Evolutionary conservation across 1,284 basidiomycete genomes (phyloP).

Genomic region (Laetiporus sulphureus): DNA sequence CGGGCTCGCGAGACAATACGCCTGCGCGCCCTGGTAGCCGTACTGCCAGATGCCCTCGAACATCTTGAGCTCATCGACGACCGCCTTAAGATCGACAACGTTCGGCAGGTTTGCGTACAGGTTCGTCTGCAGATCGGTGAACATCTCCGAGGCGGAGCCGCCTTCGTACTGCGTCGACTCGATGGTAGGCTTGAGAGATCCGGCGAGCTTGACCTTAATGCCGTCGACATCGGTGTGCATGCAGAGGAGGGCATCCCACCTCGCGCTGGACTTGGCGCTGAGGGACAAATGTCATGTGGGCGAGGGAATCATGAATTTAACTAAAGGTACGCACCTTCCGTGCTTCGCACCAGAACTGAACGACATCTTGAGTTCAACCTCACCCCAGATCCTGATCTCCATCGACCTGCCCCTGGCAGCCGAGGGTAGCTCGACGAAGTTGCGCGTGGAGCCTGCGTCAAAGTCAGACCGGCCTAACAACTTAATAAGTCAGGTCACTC

Average conservation of each 20-base stretch:
- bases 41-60: constrained; percentile 26
- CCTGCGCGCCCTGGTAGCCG: constrained; percentile 18
- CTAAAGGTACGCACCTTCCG: constrained; percentile 15
- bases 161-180: constrained; percentile 6
- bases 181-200: constrained; percentile 9
- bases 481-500: constrained; percentile 4
- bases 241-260: constrained; percentile 16
- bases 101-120: constrained; percentile 17
- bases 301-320: not conserved
- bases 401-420: constrained; percentile 16
- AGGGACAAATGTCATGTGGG: not conserved
- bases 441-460: constrained; percentile 21
- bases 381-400: constrained; percentile 23
- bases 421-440: constrained; percentile 23
- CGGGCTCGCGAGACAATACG: constrained; percentile 24
- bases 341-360: constrained; percentile 12
- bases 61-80: constrained; percentile 19
- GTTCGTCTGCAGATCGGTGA: constrained; percentile 11
- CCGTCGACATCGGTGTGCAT: constrained; percentile 14
- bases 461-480: not conserved
- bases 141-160: not conserved
- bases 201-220: constrained; percentile 13
- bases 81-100: constrained; percentile 16
- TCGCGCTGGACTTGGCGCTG: constrained; percentile 17
- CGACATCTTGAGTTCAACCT: constrained; percentile 19